Base-by-base conservation (phyloP, 805 yeast genomes). In the Barnettozyma siamensis region DNA sequence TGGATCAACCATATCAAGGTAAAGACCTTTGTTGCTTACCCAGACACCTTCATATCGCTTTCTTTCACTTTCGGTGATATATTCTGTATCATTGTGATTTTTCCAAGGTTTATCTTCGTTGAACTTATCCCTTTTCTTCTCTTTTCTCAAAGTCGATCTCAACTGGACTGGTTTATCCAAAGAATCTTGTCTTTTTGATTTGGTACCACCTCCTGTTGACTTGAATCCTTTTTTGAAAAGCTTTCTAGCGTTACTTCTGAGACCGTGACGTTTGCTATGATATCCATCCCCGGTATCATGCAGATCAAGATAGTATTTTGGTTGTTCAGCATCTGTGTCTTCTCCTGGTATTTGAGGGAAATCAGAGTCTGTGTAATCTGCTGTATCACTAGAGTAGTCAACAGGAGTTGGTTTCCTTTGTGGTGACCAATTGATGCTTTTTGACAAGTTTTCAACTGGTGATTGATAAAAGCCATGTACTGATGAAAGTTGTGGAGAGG, bases 51-150 rank as follows among this genome's bases (percentile, higher is more conserved):
- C 97, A 60, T 91, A 93, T 30, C 98, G 64, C 57, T 88, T 88
- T 44, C 86, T 72, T 58, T 93, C 98, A 33, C 67, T 72, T 34
- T 75, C 79, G 1, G 75, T 69, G n/a, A 70, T 64, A 31, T 66
- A 59, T 48, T 67, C 57, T 6, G 79, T 67, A 45, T 78, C 84
- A 24, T 67, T 68, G 61, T 88, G 97, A 53, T 82, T 80, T 53
- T 89, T 88, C 96, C 97, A 88, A 0, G 98, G 98, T 60, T 88
- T 88, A 45, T 84, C 86, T 54, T 83, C 95, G 57, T 89, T 83
- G 60, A 89, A 88, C 21, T 61, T 60, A 15, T 66, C 66, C 42
- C 40, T 38, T 45, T 46, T 46, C 39, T 48, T 53, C 38, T 54
- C 55, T 33, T 53, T 57, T 27, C 60, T 40, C 48, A 56, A 43